Percentiles rank a stretch among this genome's conserved stretches.
These are phyloP conservation scores for Xylaria arbuscula DNA, from an alignment of 2,329 filamentous ascomycete species.

Conservation along the genomic window DNA sequence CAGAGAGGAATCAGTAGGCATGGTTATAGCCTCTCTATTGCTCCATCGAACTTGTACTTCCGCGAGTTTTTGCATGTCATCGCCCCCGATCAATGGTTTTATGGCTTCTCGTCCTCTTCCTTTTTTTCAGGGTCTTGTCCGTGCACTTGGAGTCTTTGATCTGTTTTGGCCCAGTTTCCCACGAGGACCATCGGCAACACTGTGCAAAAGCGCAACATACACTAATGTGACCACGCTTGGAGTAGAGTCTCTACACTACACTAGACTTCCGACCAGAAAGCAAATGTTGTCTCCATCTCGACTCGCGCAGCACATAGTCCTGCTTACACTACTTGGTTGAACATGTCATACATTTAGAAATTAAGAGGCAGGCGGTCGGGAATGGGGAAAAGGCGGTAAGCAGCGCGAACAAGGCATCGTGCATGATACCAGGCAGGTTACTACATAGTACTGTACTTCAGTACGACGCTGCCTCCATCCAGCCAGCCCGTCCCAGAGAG, in stretches of 20 bases:
- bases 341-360: constrained; percentile 24
- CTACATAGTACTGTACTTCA: background rate
- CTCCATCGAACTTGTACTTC: constrained; percentile 15
- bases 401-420: constrained; percentile 28
- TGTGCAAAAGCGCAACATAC: background rate
- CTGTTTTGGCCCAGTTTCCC: background rate
- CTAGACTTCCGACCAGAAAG: constrained; percentile 17
- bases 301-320: constrained; percentile 28
- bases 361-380: constrained; percentile 20
- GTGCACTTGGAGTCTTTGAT: constrained; percentile 9
- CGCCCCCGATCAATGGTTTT: constrained; percentile 10
- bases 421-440: background rate
- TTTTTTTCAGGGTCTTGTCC: constrained; percentile 36
- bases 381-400: constrained; percentile 40
- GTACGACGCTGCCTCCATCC: constrained; percentile 12
- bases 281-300: constrained; percentile 26
- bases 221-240: constrained; percentile 17
- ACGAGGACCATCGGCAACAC: background rate
- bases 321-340: constrained; percentile 22
- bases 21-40: constrained; percentile 20
- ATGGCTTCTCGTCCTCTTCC: constrained; percentile 1
- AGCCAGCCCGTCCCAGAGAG: constrained; percentile 18
- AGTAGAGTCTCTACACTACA: background rate
- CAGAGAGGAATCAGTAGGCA: constrained; percentile 15
- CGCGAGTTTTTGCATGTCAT: constrained; percentile 27